Evolutionary conservation across 306 rosid genomes (phyloP).

Genomic region (Vigna angularis): DNA sequence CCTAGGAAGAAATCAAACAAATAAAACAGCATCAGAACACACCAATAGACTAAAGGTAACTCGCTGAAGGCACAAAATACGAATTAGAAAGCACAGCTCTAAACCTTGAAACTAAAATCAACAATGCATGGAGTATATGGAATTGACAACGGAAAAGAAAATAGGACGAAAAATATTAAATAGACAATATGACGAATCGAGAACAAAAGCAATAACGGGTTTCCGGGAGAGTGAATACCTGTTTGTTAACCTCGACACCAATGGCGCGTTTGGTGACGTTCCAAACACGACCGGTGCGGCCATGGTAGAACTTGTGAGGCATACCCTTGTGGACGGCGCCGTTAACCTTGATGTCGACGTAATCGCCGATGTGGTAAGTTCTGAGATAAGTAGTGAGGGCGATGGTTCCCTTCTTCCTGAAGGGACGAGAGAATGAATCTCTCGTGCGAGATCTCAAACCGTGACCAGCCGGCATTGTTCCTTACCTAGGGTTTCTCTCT

Average conservation of each 20-base stretch:
- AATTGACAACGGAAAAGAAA: neutral
- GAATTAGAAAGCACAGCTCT: too few species aligned
- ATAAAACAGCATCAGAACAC: neutral
- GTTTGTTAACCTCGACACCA: conserved; percentile 92
- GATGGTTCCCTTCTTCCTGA: conserved; percentile 99
- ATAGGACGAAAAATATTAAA: neutral
- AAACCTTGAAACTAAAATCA: neutral
- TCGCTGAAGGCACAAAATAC: too few species aligned
- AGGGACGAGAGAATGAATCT: conserved; percentile 83
- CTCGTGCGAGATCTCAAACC: conserved; percentile 84
- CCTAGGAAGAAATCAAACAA: neutral
- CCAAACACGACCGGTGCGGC: conserved; percentile 97
- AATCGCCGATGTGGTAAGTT: conserved; percentile 77
- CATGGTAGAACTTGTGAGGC: conserved; percentile 99
- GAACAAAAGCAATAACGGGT: neutral
- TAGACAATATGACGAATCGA: neutral
- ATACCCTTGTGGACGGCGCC: conserved; percentile 97
- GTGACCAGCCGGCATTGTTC: conserved; percentile 94
- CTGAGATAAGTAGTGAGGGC: conserved; percentile 79
- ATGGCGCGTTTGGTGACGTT: conserved; percentile 95
- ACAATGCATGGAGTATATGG: neutral
- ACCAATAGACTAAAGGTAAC: neutral
- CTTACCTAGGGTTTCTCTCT: conserved; percentile 43
- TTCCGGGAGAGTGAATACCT: conserved; percentile 52
- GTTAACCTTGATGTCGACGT: conserved; percentile 85